Conservation (phyloP, 129 eudicot species). For the Sambucus nigra region DNA sequence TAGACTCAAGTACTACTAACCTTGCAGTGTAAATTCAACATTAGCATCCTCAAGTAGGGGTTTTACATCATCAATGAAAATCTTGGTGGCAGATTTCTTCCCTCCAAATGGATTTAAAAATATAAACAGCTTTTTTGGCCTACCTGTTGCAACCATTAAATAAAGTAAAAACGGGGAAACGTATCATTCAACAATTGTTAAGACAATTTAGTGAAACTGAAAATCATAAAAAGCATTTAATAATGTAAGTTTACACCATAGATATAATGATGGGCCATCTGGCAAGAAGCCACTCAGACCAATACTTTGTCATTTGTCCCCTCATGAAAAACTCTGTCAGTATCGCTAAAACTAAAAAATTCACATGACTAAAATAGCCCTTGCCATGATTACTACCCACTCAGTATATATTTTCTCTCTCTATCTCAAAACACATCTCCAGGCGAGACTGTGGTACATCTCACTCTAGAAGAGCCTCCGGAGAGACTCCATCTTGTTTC, state of each 20-base stretch:
- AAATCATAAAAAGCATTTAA: background rate
- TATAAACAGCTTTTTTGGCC: conserved; percentile 80
- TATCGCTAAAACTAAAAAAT: too few species aligned
- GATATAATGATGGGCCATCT: too few species aligned
- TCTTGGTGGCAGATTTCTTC: conserved; percentile 58
- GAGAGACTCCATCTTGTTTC: too few species aligned
- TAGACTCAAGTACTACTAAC: conserved; percentile 18
- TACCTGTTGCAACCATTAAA: conserved; percentile 32
- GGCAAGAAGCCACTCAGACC: too few species aligned
- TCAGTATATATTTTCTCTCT: too few species aligned
- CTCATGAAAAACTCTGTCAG: too few species aligned
- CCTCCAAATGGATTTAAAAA: conserved; percentile 92
- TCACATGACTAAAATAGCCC: too few species aligned
- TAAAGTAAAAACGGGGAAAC: background rate
- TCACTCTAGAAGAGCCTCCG: too few species aligned
- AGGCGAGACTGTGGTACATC: too few species aligned
- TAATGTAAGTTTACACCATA: background rate
- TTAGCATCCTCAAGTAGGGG: conserved; percentile 85
- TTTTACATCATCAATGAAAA: conserved; percentile 53
- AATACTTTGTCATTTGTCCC: too few species aligned
- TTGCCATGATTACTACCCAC: too few species aligned
- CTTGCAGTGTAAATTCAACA: conserved; percentile 60
- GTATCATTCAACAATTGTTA: background rate
- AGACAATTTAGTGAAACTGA: background rate
- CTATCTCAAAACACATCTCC: too few species aligned